A percentile compares a stretch with the other conserved stretches of the same genome.
These are phyloP conservation scores for Erythrophleum fordii DNA, from an alignment of 306 rosid genomes.

Conservation along the genomic window DNA sequence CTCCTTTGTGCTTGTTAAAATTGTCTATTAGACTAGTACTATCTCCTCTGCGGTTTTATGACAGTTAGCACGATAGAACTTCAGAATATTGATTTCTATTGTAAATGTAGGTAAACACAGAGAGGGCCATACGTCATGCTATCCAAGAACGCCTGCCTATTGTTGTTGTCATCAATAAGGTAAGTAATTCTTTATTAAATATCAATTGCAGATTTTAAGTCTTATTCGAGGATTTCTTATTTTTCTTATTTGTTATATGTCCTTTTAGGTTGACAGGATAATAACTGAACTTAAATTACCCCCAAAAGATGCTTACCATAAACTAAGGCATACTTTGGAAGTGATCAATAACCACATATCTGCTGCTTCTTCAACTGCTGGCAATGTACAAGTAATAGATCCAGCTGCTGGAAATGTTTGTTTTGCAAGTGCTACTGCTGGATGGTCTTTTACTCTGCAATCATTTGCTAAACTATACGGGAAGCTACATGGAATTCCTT, in stretches of 20 bases:
- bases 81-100: conserved; percentile 29
- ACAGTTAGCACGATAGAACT: conserved; percentile 5
- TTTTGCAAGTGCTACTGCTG: conserved; percentile 94
- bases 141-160: conserved; percentile 89
- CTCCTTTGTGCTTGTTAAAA: neutral
- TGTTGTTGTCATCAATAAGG: conserved; percentile 96
- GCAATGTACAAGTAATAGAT: conserved; percentile 85
- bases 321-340: conserved; percentile 91
- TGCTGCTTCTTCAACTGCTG: conserved; percentile 90
- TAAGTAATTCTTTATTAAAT: conserved; percentile 23
- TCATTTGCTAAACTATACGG: conserved; percentile 89
- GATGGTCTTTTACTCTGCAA: conserved; percentile 96
- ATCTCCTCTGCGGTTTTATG: neutral
- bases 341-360: conserved; percentile 84
- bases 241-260: conserved; percentile 28
- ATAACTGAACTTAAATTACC: conserved; percentile 96
- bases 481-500: conserved; percentile 83
- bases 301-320: conserved; percentile 95
- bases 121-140: conserved; percentile 98
- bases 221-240: neutral
- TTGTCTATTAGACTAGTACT: neutral
- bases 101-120: conserved; percentile 80
- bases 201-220: neutral
- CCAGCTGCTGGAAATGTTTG: conserved; percentile 97
- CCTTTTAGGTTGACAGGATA: conserved; percentile 82